Conservation (phyloP, 371 early-diverging fungal species). For the Saksenaea oblongispora region DNA sequence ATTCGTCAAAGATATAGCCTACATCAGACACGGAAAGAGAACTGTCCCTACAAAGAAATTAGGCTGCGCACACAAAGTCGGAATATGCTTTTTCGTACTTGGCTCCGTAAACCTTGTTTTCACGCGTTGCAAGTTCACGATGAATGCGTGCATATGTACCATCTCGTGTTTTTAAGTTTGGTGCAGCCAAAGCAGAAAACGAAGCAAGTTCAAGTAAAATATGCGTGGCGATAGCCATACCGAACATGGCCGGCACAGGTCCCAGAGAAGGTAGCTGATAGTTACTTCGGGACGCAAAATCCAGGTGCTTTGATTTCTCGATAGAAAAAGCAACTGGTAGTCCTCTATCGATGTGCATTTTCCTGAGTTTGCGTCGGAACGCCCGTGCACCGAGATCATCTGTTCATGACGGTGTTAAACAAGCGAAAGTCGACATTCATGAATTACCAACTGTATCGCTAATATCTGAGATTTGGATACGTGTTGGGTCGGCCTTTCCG, state of each 20-base stretch:
- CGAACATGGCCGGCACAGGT: slow-evolving; percentile 91
- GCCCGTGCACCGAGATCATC: slow-evolving; percentile 92
- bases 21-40: slow-evolving; percentile 66
- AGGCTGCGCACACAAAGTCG: not conserved
- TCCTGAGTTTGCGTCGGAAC: slow-evolving; percentile 74
- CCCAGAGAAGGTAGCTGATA: slow-evolving; percentile 77
- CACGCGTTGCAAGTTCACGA: slow-evolving; percentile 72
- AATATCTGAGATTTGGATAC: slow-evolving; percentile 92
- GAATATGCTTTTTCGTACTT: slow-evolving; percentile 25
- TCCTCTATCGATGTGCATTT: slow-evolving; percentile 71
- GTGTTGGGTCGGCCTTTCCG: slow-evolving; percentile 91
- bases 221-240: slow-evolving; percentile 86
- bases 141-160: slow-evolving; percentile 72
- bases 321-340: slow-evolving; percentile 89
- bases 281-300: slow-evolving; percentile 60
- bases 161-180: slow-evolving; percentile 75
- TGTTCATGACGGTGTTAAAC: slow-evolving; percentile 13
- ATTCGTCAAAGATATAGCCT: slow-evolving; percentile 83
- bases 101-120: slow-evolving; percentile 47
- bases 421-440: not conserved
- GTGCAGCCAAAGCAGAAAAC: slow-evolving; percentile 69
- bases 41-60: not conserved
- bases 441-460: slow-evolving; percentile 75
- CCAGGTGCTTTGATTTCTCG: slow-evolving; percentile 78
- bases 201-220: slow-evolving; percentile 78